Evolutionary conservation across 768 basidiomycete genomes (phyloP), one percentile per base, ranked within the genome.

Genomic region (Mycena vitilis): DNA sequence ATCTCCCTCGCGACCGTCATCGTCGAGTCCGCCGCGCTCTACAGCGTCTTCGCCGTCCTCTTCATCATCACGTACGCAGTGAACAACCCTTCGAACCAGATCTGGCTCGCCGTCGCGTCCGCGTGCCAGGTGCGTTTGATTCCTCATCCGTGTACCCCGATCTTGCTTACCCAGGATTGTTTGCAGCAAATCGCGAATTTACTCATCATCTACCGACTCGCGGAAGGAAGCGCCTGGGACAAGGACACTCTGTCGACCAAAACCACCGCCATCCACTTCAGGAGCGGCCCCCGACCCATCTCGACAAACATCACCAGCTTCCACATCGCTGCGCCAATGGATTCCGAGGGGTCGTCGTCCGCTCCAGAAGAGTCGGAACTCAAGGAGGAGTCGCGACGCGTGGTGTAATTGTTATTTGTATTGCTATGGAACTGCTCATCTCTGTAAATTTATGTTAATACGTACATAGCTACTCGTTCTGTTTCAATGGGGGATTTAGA

Each of bases 11-110:
- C 73, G 0, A 73, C 81, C 1, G 79, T 85, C 37, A 60, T 86
- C 34, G 69, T 86, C 57, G 85, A 86, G 68, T 82, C 80, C 4
- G 85, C 85, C 0, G 81, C 83, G 3, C 73, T 85, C 8, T 85
- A 85, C 65, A 82, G 83, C 2, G 71, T 80, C 47, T 80, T 80
- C 65, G 78, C 83, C 9, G 23, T 84, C 22, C 63, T 81, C 9
- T 81, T 85, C 70, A 79, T 86, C 56, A 71, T 84, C 23, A 76
- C 82, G 0, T 86, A 84, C 68, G 80, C 81, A 3, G 44, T 79
- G 5, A 30, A 30, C 30, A 77, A 83, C 65, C 82, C 85, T 5
- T 77, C 79, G 18, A 81, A 81, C 54, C 82, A 84, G 37, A 70
- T 83, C 8, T 81, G 84, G 71, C 76, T 84, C 25, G 75, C 69